Base-by-base conservation (phyloP, 805 yeast species). In the Candida morakotiae region DNA sequence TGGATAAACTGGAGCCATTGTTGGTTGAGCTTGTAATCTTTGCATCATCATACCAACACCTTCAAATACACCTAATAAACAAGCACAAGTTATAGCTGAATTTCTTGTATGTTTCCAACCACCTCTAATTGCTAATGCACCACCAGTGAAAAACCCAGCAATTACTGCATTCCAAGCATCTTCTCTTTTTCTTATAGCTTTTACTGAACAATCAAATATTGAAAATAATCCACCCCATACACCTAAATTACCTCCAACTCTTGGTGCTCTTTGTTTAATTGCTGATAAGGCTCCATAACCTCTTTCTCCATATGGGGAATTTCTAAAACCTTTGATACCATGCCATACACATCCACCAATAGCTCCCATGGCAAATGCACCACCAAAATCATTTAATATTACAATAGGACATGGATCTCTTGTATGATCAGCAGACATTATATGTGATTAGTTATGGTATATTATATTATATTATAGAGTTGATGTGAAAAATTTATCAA, bases 391-490 rank as follows among this genome's bases (percentile, higher is more conserved):
- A 66, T 83, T 91, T 48, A 93, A 70, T 49, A 93, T 87, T 41
- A 93, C 97, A 49, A 91, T 76, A 40, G 99, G 99, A 69, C 99
- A 93, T 52, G 99, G 99, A 62, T 93, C 99, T 79, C 98, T 86
- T 30, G 96, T 80, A 67, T 93, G 98, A 69, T 93, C 98, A 39
- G 96, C 95, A 32, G 94, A 83, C 89, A 84, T 83, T 20, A 13
- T 34, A 9, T 27, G 11, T 13, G 13, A 21, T 16, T 13, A 7
- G 7, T 10, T 19, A n/a, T 22, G 27, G n/a, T n/a, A n/a, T n/a
- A n/a, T n/a, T n/a, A n/a, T n/a, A n/a, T n/a, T n/a, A n/a, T n/a
- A n/a, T n/a, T n/a, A n/a, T n/a, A n/a, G n/a, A n/a, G n/a, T n/a
- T n/a, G n/a, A n/a, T n/a, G n/a, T n/a, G n/a, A n/a, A n/a, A n/a